Percentiles rank a stretch among this genome's conserved stretches.
Conservation (phyloP, 495 filamentous ascomycete genomes). For the Acidomyces sp. region DNA sequence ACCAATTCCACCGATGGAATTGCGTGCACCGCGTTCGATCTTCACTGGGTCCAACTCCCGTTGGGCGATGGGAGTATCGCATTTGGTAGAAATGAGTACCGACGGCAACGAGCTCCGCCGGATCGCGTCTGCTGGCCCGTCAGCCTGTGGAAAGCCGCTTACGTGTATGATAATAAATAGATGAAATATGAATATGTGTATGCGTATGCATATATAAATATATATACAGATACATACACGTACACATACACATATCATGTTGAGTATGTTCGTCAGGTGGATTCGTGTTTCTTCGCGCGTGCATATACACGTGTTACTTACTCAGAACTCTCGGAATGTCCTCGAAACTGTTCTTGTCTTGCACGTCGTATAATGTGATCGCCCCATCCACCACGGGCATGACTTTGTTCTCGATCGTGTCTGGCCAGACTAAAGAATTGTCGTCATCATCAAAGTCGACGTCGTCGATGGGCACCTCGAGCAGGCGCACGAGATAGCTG, state of each 20-base stretch:
- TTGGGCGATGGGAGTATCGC: constrained; percentile 10
- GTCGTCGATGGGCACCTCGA: constrained; percentile 60
- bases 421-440: constrained; percentile 61
- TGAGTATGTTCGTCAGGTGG: too few relatives aligned
- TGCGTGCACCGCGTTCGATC: constrained; percentile 43
- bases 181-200: too few relatives aligned
- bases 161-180: too few relatives aligned
- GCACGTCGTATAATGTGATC: constrained; percentile 75
- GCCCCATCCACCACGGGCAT: constrained; percentile 69
- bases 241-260: too few relatives aligned
- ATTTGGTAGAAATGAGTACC: constrained; percentile 19
- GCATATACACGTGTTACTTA: constrained; percentile 35
- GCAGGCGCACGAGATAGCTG: constrained; percentile 62
- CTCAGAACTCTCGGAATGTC: constrained; percentile 56
- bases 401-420: constrained; percentile 48
- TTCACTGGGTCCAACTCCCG: constrained; percentile 41
- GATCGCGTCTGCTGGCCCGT: constrained; percentile 17
- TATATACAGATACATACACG: too few relatives aligned
- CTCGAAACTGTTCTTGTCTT: constrained; percentile 53
- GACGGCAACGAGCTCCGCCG: constrained; percentile 14
- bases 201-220: too few relatives aligned
- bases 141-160: background rate
- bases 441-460: constrained; percentile 54
- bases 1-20: constrained; percentile 46
- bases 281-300: constrained; percentile 2